Percentiles rank a stretch among this genome's conserved stretches.
These are phyloP conservation scores for Colletotrichum godetiae DNA, from an alignment of 2,329 filamentous ascomycete species.

Conservation along the genomic window DNA sequence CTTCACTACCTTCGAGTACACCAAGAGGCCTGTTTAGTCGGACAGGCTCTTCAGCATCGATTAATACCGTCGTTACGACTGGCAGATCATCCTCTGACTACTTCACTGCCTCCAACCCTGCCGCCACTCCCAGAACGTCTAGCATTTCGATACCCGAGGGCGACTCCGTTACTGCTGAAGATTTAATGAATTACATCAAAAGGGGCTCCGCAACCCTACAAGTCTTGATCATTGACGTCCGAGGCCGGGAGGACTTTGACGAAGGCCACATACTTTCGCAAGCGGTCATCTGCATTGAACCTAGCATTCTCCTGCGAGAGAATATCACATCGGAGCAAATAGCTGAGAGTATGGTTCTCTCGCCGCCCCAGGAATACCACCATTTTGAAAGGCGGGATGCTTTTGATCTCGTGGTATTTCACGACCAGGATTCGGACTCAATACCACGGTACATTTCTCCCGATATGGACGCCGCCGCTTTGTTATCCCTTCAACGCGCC, in stretches of 20 bases:
- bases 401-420: conserved; percentile 91
- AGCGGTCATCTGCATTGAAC: conserved; percentile 90
- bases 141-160: conserved; percentile 58
- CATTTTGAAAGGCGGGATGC: conserved; percentile 79
- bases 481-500: conserved; percentile 81
- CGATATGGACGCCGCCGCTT: conserved; percentile 59
- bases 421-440: conserved; percentile 76
- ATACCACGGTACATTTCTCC: conserved; percentile 52
- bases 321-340: conserved; percentile 73
- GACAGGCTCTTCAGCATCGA: conserved; percentile 45
- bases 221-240: conserved; percentile 88
- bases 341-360: conserved; percentile 76
- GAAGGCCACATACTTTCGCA: conserved; percentile 88
- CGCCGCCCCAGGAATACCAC: conserved; percentile 78
- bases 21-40: conserved; percentile 72
- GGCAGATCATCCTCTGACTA: conserved; percentile 43
- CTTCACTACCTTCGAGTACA: conserved; percentile 73
- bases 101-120: conserved; percentile 41
- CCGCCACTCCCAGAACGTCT: conserved; percentile 45
- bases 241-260: conserved; percentile 83
- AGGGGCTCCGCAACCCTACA: conserved; percentile 57
- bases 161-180: conserved; percentile 72
- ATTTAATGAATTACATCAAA: conserved; percentile 77
- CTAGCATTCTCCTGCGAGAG: conserved; percentile 75
- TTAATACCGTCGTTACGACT: conserved; percentile 41